These are phyloP conservation scores for Sphaerulina vaccinii DNA, from an alignment of 2,329 filamentous ascomycete genomes.

Conservation along the genomic window DNA sequence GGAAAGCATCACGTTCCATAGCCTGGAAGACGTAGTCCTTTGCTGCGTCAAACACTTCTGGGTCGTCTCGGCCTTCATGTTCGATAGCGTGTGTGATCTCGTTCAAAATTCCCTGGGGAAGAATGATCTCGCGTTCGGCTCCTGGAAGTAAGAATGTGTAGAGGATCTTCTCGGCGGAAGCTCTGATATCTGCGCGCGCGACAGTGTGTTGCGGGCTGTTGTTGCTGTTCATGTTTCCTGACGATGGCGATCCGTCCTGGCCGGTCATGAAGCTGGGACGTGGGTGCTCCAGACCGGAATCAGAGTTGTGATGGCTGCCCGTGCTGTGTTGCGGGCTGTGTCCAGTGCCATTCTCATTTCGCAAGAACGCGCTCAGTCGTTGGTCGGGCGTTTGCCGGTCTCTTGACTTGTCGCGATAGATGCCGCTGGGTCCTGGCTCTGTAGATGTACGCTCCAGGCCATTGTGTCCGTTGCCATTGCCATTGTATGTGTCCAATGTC, in stretches of 20 bases:
- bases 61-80: conserved; percentile 86
- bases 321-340: conserved; percentile 51
- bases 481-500: conserved; percentile 61
- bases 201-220: conserved; percentile 82
- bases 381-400: conserved; percentile 69
- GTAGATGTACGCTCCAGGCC: conserved; percentile 52
- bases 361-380: conserved; percentile 82
- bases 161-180: conserved; percentile 96
- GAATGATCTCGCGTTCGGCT: conserved; percentile 93
- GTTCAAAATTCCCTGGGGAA: conserved; percentile 81
- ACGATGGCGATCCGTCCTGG: conserved; percentile 41
- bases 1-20: conserved; percentile 99
- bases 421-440: conserved; percentile 35
- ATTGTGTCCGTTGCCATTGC: conserved; percentile 37
- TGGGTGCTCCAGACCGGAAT: conserved; percentile 48
- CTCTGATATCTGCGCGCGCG: conserved; percentile 82
- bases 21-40: conserved; percentile 99
- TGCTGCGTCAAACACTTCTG: conserved; percentile 92
- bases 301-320: conserved; percentile 36
- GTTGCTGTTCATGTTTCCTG: conserved; percentile 59
- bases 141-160: conserved; percentile 94
- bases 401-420: conserved; percentile 45
- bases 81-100: conserved; percentile 87
- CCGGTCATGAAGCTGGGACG: conserved; percentile 60
- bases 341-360: conserved; percentile 45